A percentile compares a stretch with the other conserved stretches of the same genome.
These are phyloP conservation scores for Trametes pubescens DNA, from an alignment of 1,284 basidiomycete species.

Conservation along the genomic window DNA sequence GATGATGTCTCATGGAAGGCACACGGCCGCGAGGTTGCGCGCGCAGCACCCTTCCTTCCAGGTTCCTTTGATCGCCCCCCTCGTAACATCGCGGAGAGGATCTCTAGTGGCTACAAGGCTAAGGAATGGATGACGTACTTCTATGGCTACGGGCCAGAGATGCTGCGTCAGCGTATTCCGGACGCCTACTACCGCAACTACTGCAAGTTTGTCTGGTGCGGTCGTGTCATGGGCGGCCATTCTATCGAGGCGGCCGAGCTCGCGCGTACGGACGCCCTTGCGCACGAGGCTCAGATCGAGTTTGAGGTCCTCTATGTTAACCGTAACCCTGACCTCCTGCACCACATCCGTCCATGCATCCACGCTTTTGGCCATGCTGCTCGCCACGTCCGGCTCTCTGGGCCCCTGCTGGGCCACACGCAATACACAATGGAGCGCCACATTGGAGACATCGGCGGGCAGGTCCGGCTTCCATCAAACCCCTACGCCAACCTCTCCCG, in stretches of 20 bases:
- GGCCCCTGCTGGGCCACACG: constrained; percentile 25
- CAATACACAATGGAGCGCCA: constrained; percentile 39
- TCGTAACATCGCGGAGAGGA: constrained; percentile 37
- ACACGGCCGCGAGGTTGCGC: constrained; percentile 25
- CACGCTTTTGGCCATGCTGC: background rate
- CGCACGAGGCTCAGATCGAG: background rate
- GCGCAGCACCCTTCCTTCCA: constrained; percentile 27
- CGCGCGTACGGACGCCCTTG: background rate
- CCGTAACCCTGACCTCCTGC: background rate
- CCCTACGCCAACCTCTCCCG: constrained; percentile 36
- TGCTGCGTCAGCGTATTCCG: background rate
- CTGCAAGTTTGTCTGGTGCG: background rate
- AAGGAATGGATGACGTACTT: background rate
- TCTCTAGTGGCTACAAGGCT: constrained; percentile 40
- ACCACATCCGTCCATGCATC: background rate
- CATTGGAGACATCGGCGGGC: constrained; percentile 38
- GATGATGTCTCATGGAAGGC: background rate
- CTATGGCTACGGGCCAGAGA: background rate
- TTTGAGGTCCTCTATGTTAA: background rate
- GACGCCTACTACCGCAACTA: background rate
- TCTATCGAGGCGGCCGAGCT: background rate
- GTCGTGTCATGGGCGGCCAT: too few relatives aligned
- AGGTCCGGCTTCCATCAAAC: constrained; percentile 40
- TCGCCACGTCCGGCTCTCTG: constrained; percentile 11
- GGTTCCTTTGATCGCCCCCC: constrained; percentile 37